These are phyloP conservation scores for Phytopythium cucurbitacearum DNA, from an alignment of 352 stramenopile species.

Conservation along the genomic window DNA sequence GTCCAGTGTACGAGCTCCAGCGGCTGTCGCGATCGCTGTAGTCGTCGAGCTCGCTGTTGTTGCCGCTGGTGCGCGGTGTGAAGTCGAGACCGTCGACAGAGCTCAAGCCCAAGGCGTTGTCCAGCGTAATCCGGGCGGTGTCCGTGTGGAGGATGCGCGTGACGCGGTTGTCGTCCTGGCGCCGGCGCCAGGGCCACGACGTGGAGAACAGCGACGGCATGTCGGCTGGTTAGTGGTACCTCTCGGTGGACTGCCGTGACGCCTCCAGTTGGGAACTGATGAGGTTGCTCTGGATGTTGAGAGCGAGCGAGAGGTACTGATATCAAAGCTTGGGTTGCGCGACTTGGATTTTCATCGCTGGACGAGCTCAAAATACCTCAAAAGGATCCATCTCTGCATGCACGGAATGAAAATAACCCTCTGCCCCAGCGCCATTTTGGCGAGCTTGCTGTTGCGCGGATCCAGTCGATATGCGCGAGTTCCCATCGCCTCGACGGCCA, in stretches of 20 bases:
- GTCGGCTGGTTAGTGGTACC: neutral
- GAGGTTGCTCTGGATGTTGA: neutral
- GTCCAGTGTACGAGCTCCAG: neutral
- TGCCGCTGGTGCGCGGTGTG: too few relatives aligned
- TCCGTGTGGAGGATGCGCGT: neutral
- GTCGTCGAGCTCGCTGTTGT: too few relatives aligned
- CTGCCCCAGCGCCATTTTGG: too few relatives aligned
- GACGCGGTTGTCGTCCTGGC: neutral
- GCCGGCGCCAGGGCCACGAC: constrained; percentile 1
- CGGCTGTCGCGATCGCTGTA: neutral
- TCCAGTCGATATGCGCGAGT: too few relatives aligned
- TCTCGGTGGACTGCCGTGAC: neutral
- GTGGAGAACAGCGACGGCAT: constrained; percentile 4
- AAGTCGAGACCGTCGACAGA: too few relatives aligned
- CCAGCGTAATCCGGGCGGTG: too few relatives aligned
- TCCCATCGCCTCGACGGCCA: too few relatives aligned
- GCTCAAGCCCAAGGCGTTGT: too few relatives aligned
- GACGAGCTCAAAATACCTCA: too few relatives aligned
- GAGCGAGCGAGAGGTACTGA: neutral
- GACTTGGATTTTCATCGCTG: neutral
- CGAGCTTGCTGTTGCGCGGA: too few relatives aligned
- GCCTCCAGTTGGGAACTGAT: constrained; percentile 1
- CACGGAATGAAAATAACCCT: too few relatives aligned
- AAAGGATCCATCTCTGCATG: too few relatives aligned
- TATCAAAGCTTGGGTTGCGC: neutral